These are phyloP conservation scores for Millerozyma miso DNA, from an alignment of 805 yeast species.

Conservation along the genomic window DNA sequence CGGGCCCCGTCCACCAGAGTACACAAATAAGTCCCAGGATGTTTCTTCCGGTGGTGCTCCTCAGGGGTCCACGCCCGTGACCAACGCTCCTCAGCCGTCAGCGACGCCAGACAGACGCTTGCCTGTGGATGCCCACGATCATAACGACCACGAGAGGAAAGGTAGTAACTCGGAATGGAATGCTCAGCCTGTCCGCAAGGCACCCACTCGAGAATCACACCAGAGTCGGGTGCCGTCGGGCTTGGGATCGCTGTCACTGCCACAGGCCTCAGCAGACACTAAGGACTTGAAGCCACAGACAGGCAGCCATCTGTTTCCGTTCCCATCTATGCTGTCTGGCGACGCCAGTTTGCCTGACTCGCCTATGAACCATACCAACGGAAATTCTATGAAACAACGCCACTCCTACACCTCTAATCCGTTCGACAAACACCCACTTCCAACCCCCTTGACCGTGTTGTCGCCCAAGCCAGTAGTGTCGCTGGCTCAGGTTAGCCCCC, in stretches of 20 bases:
- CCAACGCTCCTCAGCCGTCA: no score
- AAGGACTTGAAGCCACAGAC: slow-evolving; percentile 1
- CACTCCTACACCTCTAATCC: slow-evolving; percentile 1
- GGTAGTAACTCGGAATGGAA: background rate
- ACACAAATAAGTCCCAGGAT: background rate
- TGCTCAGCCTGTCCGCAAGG: background rate
- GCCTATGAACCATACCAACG: background rate
- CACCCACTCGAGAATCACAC: background rate
- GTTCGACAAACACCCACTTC: slow-evolving; percentile 1
- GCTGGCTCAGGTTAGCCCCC: background rate
- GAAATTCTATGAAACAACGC: slow-evolving; percentile 3
- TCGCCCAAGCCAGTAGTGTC: slow-evolving; percentile 4
- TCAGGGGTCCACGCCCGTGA: no score
- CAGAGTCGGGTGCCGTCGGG: no score
- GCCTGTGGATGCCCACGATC: background rate
- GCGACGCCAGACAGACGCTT: no score
- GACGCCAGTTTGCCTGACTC: background rate
- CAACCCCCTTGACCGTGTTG: background rate
- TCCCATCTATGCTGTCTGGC: slow-evolving; percentile 11
- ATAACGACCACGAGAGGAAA: background rate
- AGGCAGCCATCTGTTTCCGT: slow-evolving; percentile 13
- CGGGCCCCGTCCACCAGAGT: background rate
- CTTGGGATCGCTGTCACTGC: no score
- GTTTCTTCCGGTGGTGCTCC: background rate
- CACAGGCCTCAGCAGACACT: background rate